These are phyloP conservation scores for Rhodotorula taiwanensis DNA, from an alignment of 768 basidiomycete species.

Conservation along the genomic window DNA sequence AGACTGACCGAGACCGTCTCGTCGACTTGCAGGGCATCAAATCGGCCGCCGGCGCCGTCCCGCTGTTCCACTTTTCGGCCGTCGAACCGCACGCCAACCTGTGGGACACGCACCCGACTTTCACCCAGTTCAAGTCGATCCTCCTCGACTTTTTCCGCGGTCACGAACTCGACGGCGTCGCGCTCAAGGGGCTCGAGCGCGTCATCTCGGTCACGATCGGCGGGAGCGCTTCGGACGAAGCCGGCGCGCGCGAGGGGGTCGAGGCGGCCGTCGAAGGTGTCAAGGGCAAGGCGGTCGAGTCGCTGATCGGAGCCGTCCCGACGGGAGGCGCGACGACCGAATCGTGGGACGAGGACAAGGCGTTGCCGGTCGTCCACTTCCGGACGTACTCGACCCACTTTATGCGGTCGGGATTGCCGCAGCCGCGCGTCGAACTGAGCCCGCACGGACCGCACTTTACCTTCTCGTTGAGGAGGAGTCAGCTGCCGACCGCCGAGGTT, in stretches of 20 bases:
- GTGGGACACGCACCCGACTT: constrained; percentile 90
- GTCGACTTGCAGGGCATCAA: constrained; percentile 62
- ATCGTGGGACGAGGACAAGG: constrained; percentile 33
- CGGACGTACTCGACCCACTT: constrained; percentile 73
- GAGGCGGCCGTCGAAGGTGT: constrained; percentile 6
- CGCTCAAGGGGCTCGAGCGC: constrained; percentile 74
- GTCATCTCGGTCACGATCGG: constrained; percentile 74
- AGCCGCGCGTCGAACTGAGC: constrained; percentile 71
- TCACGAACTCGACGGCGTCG: constrained; percentile 73
- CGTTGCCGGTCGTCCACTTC: constrained; percentile 77
- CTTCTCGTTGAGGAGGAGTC: constrained; percentile 66
- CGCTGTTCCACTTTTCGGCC: constrained; percentile 81
- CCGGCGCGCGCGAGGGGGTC: constrained; percentile 13
- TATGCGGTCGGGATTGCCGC: constrained; percentile 66
- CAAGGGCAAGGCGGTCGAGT: constrained; percentile 31
- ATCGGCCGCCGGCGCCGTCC: constrained; percentile 80
- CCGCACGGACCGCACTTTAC: constrained; percentile 92
- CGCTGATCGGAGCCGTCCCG: constrained; percentile 12
- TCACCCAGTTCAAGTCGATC: constrained; percentile 82
- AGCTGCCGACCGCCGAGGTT: constrained; percentile 67
- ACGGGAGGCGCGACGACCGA: neutral
- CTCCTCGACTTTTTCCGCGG: constrained; percentile 82
- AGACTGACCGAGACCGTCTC: neutral
- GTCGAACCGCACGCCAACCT: constrained; percentile 57
- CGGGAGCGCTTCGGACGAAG: constrained; percentile 51